A percentile compares a stretch with the other conserved stretches of the same genome.
Evolutionary conservation across 164 flowering plant species (phyloP).

Genomic region (Pachysandra terminalis): DNA sequence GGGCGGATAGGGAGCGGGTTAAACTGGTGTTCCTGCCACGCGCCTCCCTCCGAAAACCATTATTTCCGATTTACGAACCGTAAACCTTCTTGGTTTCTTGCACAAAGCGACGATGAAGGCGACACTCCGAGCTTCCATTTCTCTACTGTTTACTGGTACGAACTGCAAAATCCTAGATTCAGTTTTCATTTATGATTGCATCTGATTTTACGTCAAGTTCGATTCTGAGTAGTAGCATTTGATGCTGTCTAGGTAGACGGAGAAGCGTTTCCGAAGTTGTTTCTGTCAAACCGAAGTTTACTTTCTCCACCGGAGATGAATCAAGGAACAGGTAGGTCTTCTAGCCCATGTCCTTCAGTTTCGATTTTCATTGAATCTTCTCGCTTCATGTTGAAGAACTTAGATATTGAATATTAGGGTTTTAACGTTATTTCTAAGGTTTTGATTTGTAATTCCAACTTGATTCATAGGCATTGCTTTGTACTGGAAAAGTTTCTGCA

Average conservation of each 20-base stretch:
- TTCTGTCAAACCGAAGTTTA: constrained; percentile 1
- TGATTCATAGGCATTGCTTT: background rate
- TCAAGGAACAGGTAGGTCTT: background rate
- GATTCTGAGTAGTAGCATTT: background rate
- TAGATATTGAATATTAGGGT: background rate
- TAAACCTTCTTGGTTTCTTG: too few relatives aligned
- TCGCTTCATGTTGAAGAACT: background rate
- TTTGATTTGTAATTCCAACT: background rate
- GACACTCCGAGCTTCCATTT: too few relatives aligned
- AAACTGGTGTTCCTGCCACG: too few relatives aligned
- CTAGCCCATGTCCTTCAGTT: background rate
- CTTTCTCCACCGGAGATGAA: background rate
- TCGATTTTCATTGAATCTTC: background rate
- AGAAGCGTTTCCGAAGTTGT: constrained; percentile 3
- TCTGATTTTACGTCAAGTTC: background rate
- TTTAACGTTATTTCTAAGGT: background rate
- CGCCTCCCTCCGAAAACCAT: too few relatives aligned
- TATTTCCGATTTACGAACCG: too few relatives aligned
- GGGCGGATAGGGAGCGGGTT: too few relatives aligned
- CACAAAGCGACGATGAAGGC: too few relatives aligned
- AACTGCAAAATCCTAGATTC: too few relatives aligned
- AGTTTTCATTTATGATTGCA: background rate
- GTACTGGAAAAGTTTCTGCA: background rate
- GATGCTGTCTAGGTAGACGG: constrained; percentile 1
- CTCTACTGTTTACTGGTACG: too few relatives aligned